phyloP scores from a whole-genome alignment of 371 early-diverging fungal genomes.

The Basidiobolus heterosporus region DNA sequence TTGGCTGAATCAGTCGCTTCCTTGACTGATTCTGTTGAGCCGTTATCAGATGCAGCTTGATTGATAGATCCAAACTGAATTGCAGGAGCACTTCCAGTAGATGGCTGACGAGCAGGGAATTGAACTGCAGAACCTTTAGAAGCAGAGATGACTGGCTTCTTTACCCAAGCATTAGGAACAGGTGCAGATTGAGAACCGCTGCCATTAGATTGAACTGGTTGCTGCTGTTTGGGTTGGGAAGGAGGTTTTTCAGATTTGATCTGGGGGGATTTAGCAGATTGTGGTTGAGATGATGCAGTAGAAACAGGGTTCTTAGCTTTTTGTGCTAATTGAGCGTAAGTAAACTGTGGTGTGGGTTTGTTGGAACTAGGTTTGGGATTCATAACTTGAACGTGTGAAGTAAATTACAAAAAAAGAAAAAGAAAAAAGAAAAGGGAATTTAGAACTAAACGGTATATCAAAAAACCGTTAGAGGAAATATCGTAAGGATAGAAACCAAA shows the following conservation, averaged over 20 bases:
- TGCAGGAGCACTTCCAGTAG: background rate
- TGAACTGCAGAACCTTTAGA: background rate
- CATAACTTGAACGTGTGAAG: too few relatives aligned
- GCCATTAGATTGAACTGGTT: background rate
- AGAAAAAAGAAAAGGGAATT: too few relatives aligned
- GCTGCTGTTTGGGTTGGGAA: background rate
- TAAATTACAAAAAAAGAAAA: too few relatives aligned
- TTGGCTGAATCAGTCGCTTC: background rate
- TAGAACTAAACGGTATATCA: too few relatives aligned
- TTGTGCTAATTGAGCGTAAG: background rate
- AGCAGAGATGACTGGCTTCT: background rate
- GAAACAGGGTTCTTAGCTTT: background rate
- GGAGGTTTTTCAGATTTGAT: background rate
- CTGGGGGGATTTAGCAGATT: background rate
- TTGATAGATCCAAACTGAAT: conserved; percentile 4
- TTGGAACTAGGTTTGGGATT: too few relatives aligned
- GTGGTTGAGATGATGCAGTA: background rate
- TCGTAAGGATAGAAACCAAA: too few relatives aligned
- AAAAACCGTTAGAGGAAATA: too few relatives aligned
- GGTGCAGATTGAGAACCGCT: background rate
- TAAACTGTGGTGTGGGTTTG: background rate
- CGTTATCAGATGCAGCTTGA: background rate
- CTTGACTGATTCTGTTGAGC: background rate
- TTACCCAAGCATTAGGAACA: background rate
- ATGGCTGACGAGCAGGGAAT: background rate